Base-by-base conservation (phyloP, 176 grass and related monocot genomes). In the Pontederia crassipes region DNA sequence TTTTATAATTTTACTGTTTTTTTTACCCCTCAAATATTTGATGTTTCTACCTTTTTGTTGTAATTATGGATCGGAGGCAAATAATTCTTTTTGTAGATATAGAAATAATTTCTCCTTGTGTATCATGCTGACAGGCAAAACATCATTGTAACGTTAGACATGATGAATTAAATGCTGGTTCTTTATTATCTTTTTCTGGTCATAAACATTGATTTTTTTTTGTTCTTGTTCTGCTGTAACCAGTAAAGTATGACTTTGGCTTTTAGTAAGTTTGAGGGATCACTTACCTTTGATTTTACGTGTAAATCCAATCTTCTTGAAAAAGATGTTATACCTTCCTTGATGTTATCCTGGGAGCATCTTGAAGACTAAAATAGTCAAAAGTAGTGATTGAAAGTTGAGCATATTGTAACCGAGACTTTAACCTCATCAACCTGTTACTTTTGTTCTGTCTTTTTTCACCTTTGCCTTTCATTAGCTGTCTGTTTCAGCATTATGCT, bases 1-100 rank as follows among this genome's bases (percentile, higher is more conserved):
- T 46, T 55, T 56, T 45, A 3, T 10, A 47, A 17, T 48, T 54
- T 64, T 12, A 55, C 62, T 57, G 4, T 40, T 40, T 3, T 24
- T 40, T 40, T 54, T 9, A 26, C 24, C 40, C 45, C 27, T 8
- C 20, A 9, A 12, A 16, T 70, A 40, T 16, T 46, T 14, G 15
- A 14, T 24, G 24, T 45, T 12, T 56, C 17, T 40, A 28, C 14
- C 0, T 47, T 26, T 15, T 40, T 54, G 48, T 40, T 40, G 32
- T 28, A 28, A 56, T 11, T 32, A 64, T 47, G 55, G 28, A 64
- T 71, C 2, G 6, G 74, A 83, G 73, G 48, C 46, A 87, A 64
- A 82, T 70, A 55, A 98, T 92, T 98, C 81, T 86, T 95, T 40
- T 92, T 92, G 84, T 98, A 92, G 65, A 92, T 89, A 92, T 49